Conservation (phyloP, 202 grass and related monocot genomes). For the Panicum virgatum region DNA sequence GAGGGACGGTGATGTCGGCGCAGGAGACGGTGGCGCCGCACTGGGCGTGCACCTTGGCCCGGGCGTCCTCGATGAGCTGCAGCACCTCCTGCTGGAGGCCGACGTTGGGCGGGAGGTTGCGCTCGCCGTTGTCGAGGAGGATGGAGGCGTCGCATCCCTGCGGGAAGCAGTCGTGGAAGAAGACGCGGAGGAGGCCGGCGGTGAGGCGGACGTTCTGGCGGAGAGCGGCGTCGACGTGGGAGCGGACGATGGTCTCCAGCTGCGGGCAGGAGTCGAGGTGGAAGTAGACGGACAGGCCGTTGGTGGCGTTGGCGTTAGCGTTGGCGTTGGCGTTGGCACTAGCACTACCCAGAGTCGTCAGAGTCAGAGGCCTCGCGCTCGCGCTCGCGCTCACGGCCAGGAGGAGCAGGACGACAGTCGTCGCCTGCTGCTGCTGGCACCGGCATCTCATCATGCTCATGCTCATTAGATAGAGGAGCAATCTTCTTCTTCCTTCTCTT, state of each 20-base stretch:
- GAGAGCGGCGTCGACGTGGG: conserved; percentile 24
- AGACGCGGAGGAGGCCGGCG: conserved; percentile 52
- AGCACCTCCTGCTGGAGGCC: conserved; percentile 39
- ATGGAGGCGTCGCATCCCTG: conserved; percentile 68
- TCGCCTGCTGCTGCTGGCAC: no score
- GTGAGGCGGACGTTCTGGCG: conserved; percentile 36
- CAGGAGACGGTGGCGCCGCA: conserved; percentile 55
- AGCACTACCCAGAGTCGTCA: no score
- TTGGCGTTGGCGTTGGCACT: no score
- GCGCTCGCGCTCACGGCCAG: background rate
- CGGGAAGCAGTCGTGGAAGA: conserved; percentile 67
- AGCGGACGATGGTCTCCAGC: conserved; percentile 35
- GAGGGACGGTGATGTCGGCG: conserved; percentile 56
- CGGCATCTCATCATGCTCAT: no score
- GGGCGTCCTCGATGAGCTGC: conserved; percentile 54
- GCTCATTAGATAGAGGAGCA: no score
- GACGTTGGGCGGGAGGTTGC: conserved; percentile 27
- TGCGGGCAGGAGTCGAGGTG: conserved; percentile 17
- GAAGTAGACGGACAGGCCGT: conserved; percentile 31
- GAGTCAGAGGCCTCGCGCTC: background rate
- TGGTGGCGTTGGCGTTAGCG: background rate
- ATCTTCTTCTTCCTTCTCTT: no score
- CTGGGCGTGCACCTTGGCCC: conserved; percentile 41
- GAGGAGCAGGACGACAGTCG: no score
- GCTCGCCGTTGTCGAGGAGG: conserved; percentile 45